Conservation (phyloP, 441 rosid genomes). For the Adansonia gregorii region DNA sequence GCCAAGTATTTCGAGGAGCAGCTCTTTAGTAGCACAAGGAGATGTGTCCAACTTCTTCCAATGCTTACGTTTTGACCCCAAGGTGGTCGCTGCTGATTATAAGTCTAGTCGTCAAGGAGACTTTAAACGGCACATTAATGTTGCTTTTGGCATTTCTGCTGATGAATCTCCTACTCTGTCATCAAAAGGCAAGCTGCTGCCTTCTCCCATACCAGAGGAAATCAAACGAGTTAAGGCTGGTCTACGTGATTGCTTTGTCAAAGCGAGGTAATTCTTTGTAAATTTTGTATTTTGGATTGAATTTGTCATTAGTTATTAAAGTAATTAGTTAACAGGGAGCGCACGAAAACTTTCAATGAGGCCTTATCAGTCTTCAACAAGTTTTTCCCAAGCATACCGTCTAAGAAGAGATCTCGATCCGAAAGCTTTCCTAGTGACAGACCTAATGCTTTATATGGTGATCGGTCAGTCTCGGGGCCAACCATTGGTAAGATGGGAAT, state of each 20-base stretch:
- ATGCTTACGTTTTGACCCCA: constrained; percentile 76
- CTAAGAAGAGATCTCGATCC: constrained; percentile 89
- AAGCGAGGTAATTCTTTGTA: constrained; percentile 79
- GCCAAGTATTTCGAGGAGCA: constrained; percentile 70
- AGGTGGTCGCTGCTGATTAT: constrained; percentile 75
- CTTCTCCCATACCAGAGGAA: constrained; percentile 74
- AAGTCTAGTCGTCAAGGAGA: constrained; percentile 82
- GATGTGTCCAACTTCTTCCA: constrained; percentile 80
- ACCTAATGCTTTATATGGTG: constrained; percentile 57
- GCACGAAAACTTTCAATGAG: constrained; percentile 72
- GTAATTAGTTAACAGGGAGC: constrained; percentile 70
- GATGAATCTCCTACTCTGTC: constrained; percentile 72
- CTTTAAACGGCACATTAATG: constrained; percentile 66
- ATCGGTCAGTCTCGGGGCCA: constrained; percentile 64
- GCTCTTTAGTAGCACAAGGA: constrained; percentile 60
- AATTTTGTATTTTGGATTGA: constrained; percentile 23
- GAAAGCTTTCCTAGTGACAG: constrained; percentile 71
- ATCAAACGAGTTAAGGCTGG: constrained; percentile 72
- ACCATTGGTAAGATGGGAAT: constrained; percentile 73
- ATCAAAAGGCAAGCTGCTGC: constrained; percentile 63
- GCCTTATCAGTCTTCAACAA: constrained; percentile 84
- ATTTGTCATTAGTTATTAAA: constrained; percentile 39
- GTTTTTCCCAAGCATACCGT: constrained; percentile 70
- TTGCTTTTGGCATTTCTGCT: constrained; percentile 74
- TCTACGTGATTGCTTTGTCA: constrained; percentile 67